phyloP scores from a whole-genome alignment of 805 yeast species.

The Wickerhamomyces strasburgensis region DNA sequence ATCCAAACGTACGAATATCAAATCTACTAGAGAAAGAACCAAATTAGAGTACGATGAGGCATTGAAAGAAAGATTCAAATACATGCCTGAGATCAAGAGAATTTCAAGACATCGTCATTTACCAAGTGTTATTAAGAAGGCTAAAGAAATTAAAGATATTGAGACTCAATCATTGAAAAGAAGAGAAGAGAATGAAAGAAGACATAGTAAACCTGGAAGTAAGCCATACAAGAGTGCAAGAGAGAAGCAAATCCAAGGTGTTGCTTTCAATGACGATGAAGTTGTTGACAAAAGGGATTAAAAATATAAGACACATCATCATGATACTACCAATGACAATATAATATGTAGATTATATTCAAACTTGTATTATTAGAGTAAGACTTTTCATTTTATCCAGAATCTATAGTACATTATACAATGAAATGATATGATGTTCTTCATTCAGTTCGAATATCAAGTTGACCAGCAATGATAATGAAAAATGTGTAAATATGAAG shows the following conservation, averaged over 20 bases:
- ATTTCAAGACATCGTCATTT: conserved; percentile 90
- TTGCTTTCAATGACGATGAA: conserved; percentile 56
- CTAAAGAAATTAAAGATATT: conserved; percentile 74
- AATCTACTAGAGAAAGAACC: conserved; percentile 72
- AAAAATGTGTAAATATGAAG: too few relatives aligned
- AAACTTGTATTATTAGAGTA: too few relatives aligned
- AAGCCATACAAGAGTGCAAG: conserved; percentile 66
- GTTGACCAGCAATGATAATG: too few relatives aligned
- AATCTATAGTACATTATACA: too few relatives aligned
- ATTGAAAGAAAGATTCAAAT: conserved; percentile 84
- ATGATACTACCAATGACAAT: not conserved
- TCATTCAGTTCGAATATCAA: too few relatives aligned
- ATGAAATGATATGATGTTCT: too few relatives aligned
- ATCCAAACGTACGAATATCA: conserved; percentile 75
- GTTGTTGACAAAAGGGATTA: conserved; percentile 13
- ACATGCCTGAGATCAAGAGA: conserved; percentile 94
- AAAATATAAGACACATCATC: not conserved
- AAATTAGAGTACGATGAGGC: conserved; percentile 89
- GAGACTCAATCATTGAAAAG: conserved; percentile 72
- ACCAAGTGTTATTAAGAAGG: conserved; percentile 83
- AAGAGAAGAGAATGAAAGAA: conserved; percentile 78
- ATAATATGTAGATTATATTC: too few relatives aligned
- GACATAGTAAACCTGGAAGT: conserved; percentile 63
- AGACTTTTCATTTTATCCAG: too few relatives aligned
- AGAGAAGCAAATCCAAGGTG: conserved; percentile 80